These are phyloP conservation scores for Fomitopsis pinicola DNA, from an alignment of 1,284 basidiomycete species.

Conservation along the genomic window DNA sequence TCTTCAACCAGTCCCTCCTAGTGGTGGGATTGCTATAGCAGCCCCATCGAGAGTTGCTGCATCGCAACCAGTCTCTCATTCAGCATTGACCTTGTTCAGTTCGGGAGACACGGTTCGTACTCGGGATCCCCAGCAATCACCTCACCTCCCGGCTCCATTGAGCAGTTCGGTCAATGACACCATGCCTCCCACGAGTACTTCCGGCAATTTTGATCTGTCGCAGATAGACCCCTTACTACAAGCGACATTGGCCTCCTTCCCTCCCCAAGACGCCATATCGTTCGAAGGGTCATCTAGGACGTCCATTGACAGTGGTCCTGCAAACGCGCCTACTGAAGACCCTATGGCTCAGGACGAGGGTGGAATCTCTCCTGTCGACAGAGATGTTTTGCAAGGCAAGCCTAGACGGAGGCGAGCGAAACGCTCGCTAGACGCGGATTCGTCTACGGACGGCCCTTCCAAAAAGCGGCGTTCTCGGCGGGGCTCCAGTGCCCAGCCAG, in stretches of 20 bases:
- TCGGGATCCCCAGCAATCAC: neutral
- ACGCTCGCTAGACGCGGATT: neutral
- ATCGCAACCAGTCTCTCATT: neutral
- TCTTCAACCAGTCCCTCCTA: neutral
- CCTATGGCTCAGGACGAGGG: too few species aligned
- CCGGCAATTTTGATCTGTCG: neutral
- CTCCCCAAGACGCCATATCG: neutral
- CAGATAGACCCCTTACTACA: conserved; percentile 3
- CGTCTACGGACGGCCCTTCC: neutral
- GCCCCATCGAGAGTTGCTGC: conserved; percentile 7
- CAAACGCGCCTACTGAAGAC: neutral
- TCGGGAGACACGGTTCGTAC: neutral
- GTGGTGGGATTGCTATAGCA: neutral
- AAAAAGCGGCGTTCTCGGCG: conserved; percentile 10
- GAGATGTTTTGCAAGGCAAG: neutral
- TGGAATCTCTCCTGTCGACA: neutral
- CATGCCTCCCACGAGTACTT: neutral
- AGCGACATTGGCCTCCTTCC: neutral
- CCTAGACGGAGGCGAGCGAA: neutral
- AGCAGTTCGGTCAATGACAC: neutral
- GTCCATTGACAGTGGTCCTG: neutral
- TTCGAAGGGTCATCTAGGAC: neutral
- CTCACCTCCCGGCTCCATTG: neutral
- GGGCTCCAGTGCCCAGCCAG: neutral
- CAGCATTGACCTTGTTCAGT: neutral